Evolutionary conservation across 2,329 filamentous ascomycete genomes (phyloP), one percentile per base, ranked within the genome.

Genomic region (Cytospora piceicola): DNA sequence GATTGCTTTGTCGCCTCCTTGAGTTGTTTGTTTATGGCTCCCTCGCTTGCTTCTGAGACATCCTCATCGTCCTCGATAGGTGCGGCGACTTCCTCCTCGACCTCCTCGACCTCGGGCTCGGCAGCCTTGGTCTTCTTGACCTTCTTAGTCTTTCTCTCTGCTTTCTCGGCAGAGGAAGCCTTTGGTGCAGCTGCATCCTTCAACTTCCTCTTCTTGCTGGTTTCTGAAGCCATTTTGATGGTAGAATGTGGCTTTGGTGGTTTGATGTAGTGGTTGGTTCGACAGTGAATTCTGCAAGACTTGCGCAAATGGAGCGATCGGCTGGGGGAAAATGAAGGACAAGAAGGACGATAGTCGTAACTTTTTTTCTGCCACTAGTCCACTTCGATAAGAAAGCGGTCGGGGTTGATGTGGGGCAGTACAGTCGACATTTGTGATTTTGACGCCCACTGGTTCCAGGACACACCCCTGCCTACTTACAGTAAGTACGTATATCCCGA

Each of bases 131-230:
- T 61, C 64, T 68, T 67, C 64, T 68, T 67, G 27, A 53, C 34
- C 64, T 68, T 68, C 64, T 66, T 69, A 29, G 29, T 34, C 61
- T 70, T 70, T 58, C 69, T 70, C 30, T 22, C 32, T 42, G 55
- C 63, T 11, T 49, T 60, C 58, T 63, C 64, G 11, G 58, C 52
- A 22, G 63, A 69, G 12, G 64, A 67, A 24, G 67, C 66, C 64
- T 70, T 76, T 55, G 67, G 6, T n/a, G 68, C 67, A 56, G 69
- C 71, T 51, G 67, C 57, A 36, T 76, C 75, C 70, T 75, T 75
- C 57, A 76, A 66, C 68, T 77, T 78, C 42, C 76, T 72, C 73
- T 78, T 78, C 64, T 77, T 77, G 72, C 72, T 73, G 55, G 68
- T 65, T 49, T 74, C 72, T 69, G 73, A 71, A 9, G 70, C 73